Conservation (phyloP, 2,329 filamentous ascomycete species). For the Trichoderma pleuroti region DNA sequence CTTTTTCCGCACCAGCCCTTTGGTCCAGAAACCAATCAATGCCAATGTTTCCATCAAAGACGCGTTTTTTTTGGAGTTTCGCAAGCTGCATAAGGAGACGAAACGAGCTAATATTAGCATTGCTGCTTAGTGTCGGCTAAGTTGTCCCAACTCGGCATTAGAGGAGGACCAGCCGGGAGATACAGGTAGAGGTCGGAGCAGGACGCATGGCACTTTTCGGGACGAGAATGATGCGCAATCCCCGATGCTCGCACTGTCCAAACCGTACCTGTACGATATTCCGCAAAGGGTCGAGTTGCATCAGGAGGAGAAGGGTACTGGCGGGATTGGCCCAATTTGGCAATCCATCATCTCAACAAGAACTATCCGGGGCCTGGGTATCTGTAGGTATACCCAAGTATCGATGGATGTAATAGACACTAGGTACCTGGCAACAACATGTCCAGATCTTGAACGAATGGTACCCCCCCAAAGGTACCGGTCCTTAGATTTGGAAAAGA, state of each 20-base stretch:
- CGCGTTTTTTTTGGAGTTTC: constrained; percentile 5
- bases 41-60: not conserved
- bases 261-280: not conserved
- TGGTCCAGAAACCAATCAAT: not conserved
- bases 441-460: not conserved
- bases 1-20: not conserved
- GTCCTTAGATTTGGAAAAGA: not conserved
- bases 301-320: not conserved
- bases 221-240: constrained; percentile 1
- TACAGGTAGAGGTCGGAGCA: not conserved
- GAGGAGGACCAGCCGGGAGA: constrained; percentile 4
- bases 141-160: constrained; percentile 2
- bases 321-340: not conserved
- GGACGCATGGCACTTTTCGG: not conserved
- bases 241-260: not conserved
- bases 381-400: not conserved
- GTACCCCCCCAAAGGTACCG: constrained; percentile 6
- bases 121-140: constrained; percentile 10
- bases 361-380: not conserved
- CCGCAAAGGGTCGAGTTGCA: not conserved
- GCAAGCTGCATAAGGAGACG: constrained; percentile 9
- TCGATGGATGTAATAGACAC: not conserved
- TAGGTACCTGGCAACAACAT: not conserved
- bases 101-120: constrained; percentile 15
- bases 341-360: not conserved